Conservation (phyloP, 352 stramenopile species). For the Pythium myriotylum region DNA sequence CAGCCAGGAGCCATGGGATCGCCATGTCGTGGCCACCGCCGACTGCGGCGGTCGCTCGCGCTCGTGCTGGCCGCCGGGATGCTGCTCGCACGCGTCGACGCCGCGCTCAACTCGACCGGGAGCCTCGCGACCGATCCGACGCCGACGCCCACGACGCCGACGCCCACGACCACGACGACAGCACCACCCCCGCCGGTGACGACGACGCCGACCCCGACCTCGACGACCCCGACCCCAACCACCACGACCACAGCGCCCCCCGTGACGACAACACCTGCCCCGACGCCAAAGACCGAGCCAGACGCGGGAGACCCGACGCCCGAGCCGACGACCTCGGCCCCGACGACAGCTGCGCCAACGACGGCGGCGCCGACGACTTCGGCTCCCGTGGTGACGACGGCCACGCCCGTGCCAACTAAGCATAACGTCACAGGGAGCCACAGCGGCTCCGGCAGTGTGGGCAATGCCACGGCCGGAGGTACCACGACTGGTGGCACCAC, state of each 20-base stretch:
- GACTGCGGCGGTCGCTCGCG: no score
- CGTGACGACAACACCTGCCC: slow-evolving; percentile 1
- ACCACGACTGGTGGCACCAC: neutral
- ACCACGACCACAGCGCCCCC: neutral
- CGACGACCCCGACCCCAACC: slow-evolving; percentile 4
- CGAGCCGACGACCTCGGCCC: neutral
- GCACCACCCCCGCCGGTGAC: neutral
- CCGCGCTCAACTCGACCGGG: neutral
- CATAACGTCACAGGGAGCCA: neutral
- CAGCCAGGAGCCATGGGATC: neutral
- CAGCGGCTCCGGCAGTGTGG: slow-evolving; percentile 1
- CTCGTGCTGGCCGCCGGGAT: no score
- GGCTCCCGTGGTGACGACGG: neutral
- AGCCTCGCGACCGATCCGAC: neutral
- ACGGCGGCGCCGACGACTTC: slow-evolving; percentile 1
- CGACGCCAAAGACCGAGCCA: slow-evolving; percentile 1
- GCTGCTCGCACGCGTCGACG: no score
- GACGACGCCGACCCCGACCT: slow-evolving; percentile 1
- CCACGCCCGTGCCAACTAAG: neutral
- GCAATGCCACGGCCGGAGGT: neutral
- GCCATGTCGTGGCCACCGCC: slow-evolving; percentile 5
- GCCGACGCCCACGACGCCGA: slow-evolving; percentile 1
- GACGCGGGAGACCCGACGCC: neutral
- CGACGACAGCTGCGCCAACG: neutral
- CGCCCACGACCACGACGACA: slow-evolving; percentile 1